phyloP scores from a whole-genome alignment of 495 filamentous ascomycete species.

The Jackrogersella minutella region DNA sequence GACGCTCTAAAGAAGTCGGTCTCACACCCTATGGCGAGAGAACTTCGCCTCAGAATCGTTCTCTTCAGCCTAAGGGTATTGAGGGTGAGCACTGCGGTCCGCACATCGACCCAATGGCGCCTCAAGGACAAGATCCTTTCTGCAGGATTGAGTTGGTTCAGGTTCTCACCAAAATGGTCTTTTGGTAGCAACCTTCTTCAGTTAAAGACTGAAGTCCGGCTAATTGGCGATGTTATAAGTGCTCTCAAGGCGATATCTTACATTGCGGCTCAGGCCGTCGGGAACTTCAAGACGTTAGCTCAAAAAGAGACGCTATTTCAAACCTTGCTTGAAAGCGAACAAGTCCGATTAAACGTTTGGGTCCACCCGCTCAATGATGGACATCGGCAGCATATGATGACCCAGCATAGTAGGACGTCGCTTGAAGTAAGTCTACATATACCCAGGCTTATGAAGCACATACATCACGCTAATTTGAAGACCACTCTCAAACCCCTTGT shows the following conservation, averaged over 20 bases:
- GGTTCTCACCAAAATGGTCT: constrained; percentile 83
- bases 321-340: constrained; percentile 83
- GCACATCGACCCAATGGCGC: constrained; percentile 68
- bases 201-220: constrained; percentile 86
- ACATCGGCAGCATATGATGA: constrained; percentile 41
- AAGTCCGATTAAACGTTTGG: constrained; percentile 86
- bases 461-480: constrained; percentile 44
- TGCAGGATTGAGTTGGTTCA: constrained; percentile 88
- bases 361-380: constrained; percentile 78
- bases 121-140: constrained; percentile 89
- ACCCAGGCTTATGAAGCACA: not conserved
- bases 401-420: constrained; percentile 50
- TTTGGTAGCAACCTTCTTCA: constrained; percentile 94
- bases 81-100: constrained; percentile 69
- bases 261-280: constrained; percentile 63
- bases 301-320: constrained; percentile 81
- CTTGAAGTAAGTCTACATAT: constrained; percentile 56
- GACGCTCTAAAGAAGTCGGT: constrained; percentile 72
- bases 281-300: constrained; percentile 70
- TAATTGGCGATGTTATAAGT: constrained; percentile 77
- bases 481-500: constrained; percentile 67
- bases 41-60: constrained; percentile 87
- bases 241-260: constrained; percentile 64
- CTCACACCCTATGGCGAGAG: constrained; percentile 85
- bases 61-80: constrained; percentile 82